Evolutionary conservation across 1,139 yeast genomes (phyloP), one percentile per base, ranked within the genome.

Genomic region (Williopsis jadinii): DNA sequence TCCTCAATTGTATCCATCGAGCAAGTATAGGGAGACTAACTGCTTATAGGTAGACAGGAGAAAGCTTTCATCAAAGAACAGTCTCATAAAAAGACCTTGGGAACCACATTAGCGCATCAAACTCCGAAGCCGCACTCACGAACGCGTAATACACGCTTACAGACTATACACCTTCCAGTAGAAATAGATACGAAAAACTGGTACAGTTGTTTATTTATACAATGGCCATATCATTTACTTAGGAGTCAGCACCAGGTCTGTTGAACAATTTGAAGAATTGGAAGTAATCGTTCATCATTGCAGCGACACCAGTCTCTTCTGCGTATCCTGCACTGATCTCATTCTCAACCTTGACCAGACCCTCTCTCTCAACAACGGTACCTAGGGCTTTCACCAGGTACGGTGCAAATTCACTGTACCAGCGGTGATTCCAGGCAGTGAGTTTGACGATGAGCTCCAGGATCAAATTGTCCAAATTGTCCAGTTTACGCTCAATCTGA

Each of bases 381-480:
- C 77, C 67, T 43, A 88, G 63, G 1, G 78, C 68, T 30, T 66
- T 62, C 15, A 81, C 60, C 43, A 87, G 68, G 37, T 70, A 68
- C 27, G 94, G 86, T 9, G 95, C 81, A 55, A 88, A 90, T 52
- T 90, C 96, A 49, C 80, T 76, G 64, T 92, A 94, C 98, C 98
- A 94, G 59, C 98, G 78, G 63, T 88, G 97, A 59, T 88, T 85
- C 97, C 97, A 92, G 15, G 95, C 95, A 31, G 84, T 68, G 44
- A 92, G 67, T 54, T 83, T 84, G 38, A 88, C 86, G 45, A 81
- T 67, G 34, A 84, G 67, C 47, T 84, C 92, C 51, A 88, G 68
- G 15, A 85, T 77, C 48, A 73, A 71, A 41, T 75, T 79, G 56
- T 80, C 79, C 43, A 80, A 61, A 45, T 69, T 75, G 46, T 70